Evolutionary conservation across 192 early-diverging fungal species (phyloP), one percentile per base, ranked within the genome.

Genomic region (Linnemannia hyalina): DNA sequence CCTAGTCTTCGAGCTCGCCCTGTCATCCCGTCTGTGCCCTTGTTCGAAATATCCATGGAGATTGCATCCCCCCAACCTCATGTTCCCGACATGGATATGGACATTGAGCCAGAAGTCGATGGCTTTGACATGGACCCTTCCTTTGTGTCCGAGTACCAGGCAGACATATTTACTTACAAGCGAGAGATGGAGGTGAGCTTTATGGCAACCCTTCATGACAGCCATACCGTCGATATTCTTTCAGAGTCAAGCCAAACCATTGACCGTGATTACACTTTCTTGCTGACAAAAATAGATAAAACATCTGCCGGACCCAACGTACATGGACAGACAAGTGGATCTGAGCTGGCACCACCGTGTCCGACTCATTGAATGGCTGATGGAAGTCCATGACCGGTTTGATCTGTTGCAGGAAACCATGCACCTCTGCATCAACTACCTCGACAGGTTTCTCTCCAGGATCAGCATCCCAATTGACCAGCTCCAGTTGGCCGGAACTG

Each of bases 161-260:
- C 88, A 68, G 91, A 91, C 65, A 95, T 95, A 42, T 93, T 93
- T 90, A 88, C 82, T 4, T 94, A 95, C 75, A 91, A 93, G 89
- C 81, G 89, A 20, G 88, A 91, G 80, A 84, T 94, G 40, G 94
- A 95, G 89, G 90, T 91, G 68, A 65, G 13, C 44, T 46, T 44
- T 46, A 11, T 46, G 11, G 9, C 13, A 15, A 13, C 13, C 11
- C 44, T 46, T 46, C 9, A 46, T 46, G 10, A 13, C 44, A 46
- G 44, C 13, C 44, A 46, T 46, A 15, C 44, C 10, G 13, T 11
- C 44, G 0, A 46, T 9, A 46, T 46, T 46, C 11, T 46, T 46
- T 46, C 44, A 46, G 10, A 46, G 44, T 46, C 44, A 42, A 20
- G n/a, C 7, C 26, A 75, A 40, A 16, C 23, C 41, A 9, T 23